Percentiles rank a stretch among this genome's conserved stretches.
Conservation (phyloP, 2,329 filamentous ascomycete genomes). For the Trichophyton schoenleinii region DNA sequence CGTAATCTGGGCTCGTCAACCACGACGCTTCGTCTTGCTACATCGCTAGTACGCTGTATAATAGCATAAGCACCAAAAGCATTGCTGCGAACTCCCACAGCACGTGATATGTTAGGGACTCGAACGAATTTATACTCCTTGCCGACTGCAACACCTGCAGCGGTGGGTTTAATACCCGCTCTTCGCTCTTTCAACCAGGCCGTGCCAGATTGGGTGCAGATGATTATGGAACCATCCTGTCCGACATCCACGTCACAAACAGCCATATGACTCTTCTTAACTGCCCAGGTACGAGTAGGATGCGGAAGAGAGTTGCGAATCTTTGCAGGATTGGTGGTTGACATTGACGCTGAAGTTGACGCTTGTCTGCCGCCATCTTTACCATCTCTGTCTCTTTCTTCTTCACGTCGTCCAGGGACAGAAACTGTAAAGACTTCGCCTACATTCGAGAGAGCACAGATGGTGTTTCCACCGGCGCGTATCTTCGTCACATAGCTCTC, state of each 20-base stretch:
- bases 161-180: slow-evolving; percentile 29
- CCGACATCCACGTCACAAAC: slow-evolving; percentile 78
- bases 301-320: slow-evolving; percentile 69
- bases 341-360: slow-evolving; percentile 47
- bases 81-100: slow-evolving; percentile 73
- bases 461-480: slow-evolving; percentile 75
- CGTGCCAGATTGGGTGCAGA: slow-evolving; percentile 82
- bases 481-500: slow-evolving; percentile 63
- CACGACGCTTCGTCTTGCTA: slow-evolving; percentile 59
- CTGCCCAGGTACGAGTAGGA: slow-evolving; percentile 76
- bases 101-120: slow-evolving; percentile 74
- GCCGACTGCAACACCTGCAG: slow-evolving; percentile 44
- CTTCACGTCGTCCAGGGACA: slow-evolving; percentile 55
- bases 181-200: slow-evolving; percentile 85
- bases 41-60: slow-evolving; percentile 69
- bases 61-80: slow-evolving; percentile 82
- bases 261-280: slow-evolving; percentile 71
- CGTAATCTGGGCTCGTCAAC: slow-evolving; percentile 58
- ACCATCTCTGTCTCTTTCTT: not conserved
- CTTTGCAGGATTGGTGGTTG: slow-evolving; percentile 85
- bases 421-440: slow-evolving; percentile 82
- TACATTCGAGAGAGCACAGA: slow-evolving; percentile 70
- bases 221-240: slow-evolving; percentile 86
- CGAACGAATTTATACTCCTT: slow-evolving; percentile 95
- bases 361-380: not conserved